phyloP scores from a whole-genome alignment of 2,329 filamentous ascomycete species.

The Whalleya microplaca region DNA sequence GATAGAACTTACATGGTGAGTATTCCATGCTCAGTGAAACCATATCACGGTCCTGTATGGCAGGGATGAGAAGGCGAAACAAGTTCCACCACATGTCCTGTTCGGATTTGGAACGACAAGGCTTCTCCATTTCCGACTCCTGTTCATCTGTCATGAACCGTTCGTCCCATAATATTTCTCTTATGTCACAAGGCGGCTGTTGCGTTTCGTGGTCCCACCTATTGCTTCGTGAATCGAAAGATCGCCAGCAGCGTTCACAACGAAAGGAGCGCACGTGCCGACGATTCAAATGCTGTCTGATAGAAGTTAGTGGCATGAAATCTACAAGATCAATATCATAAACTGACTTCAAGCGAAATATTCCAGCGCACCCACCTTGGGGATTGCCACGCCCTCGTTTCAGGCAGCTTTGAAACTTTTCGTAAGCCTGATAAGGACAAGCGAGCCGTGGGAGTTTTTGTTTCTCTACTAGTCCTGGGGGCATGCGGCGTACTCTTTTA shows the following conservation, averaged over 20 bases:
- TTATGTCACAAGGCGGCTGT: neutral
- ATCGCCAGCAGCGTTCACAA: slow-evolving; percentile 12
- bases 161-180: neutral
- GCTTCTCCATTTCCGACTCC: slow-evolving; percentile 2
- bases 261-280: slow-evolving; percentile 5
- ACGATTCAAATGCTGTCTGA: slow-evolving; percentile 14
- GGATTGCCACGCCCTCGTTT: neutral
- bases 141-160: slow-evolving; percentile 6
- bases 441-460: neutral
- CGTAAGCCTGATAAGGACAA: slow-evolving; percentile 13
- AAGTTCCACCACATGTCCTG: slow-evolving; percentile 11
- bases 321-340: no score
- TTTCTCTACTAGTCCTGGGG: neutral
- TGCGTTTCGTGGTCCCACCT: neutral
- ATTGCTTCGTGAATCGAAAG: slow-evolving; percentile 2
- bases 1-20: neutral
- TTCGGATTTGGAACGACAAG: neutral
- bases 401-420: slow-evolving; percentile 5
- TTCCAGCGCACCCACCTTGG: slow-evolving; percentile 6
- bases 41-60: slow-evolving; percentile 2
- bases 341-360: slow-evolving; percentile 6
- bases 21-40: neutral
- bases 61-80: slow-evolving; percentile 13
- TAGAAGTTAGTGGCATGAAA: no score
- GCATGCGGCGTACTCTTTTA: neutral